Evolutionary conservation across 257 asterid genomes (phyloP).

Genomic region (Ajuga chamaepitys): DNA sequence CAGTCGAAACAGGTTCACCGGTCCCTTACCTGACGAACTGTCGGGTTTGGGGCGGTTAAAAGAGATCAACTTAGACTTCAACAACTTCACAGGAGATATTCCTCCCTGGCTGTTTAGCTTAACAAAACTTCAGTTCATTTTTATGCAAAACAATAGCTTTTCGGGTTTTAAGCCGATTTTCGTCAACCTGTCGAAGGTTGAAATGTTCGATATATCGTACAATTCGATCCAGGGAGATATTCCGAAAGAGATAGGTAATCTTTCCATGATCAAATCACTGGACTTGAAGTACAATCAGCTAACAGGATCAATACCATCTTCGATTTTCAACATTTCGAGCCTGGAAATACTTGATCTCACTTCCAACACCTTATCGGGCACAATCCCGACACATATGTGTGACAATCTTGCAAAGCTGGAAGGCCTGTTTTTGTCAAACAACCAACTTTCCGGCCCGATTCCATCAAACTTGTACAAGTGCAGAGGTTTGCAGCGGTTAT

Average conservation of each 20-base stretch:
- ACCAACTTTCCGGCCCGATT: background rate
- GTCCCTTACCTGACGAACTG: background rate
- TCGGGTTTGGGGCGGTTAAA: background rate
- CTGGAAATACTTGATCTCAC: slow-evolving; percentile 4
- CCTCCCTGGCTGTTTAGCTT: background rate
- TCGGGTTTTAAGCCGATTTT: background rate
- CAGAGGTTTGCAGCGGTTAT: background rate
- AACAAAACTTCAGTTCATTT: background rate
- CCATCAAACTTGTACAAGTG: slow-evolving; percentile 1
- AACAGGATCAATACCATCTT: background rate
- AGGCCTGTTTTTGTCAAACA: background rate
- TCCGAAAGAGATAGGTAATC: background rate
- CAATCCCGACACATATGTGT: background rate
- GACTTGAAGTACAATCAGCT: slow-evolving; percentile 5
- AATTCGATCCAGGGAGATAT: background rate
- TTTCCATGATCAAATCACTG: background rate
- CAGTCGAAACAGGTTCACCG: background rate
- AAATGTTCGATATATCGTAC: background rate
- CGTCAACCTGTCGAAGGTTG: background rate
- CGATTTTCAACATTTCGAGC: background rate
- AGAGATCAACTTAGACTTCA: background rate
- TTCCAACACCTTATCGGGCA: background rate
- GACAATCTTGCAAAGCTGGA: background rate
- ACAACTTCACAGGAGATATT: background rate
- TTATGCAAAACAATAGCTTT: background rate